phyloP scores from a whole-genome alignment of 2,329 filamentous ascomycete genomes.

The Fusarium vanettenii region DNA sequence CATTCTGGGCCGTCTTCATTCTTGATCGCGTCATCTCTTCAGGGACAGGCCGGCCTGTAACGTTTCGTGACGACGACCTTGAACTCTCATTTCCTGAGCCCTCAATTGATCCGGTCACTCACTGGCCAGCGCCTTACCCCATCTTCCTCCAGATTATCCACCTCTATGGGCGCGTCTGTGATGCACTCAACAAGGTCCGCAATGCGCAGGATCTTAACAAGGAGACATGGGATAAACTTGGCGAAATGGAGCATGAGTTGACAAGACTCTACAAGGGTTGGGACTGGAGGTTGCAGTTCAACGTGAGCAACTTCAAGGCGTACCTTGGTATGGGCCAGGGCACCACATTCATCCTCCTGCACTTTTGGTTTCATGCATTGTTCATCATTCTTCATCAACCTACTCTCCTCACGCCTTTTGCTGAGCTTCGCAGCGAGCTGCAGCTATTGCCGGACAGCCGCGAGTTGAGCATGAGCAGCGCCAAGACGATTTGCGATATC shows the following conservation, averaged over 20 bases:
- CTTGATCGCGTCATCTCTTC: constrained; percentile 89
- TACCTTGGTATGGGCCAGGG: constrained; percentile 85
- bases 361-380: constrained; percentile 90
- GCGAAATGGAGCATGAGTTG: constrained; percentile 83
- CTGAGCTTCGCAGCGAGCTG: constrained; percentile 67
- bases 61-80: constrained; percentile 85
- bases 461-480: constrained; percentile 86
- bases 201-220: constrained; percentile 78
- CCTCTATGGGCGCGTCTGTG: constrained; percentile 85
- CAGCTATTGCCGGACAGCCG: constrained; percentile 84
- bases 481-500: constrained; percentile 92
- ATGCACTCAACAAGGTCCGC: constrained; percentile 84
- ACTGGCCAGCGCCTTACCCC: constrained; percentile 83
- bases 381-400: constrained; percentile 89
- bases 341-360: constrained; percentile 86
- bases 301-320: constrained; percentile 85
- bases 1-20: constrained; percentile 91
- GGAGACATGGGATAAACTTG: constrained; percentile 78
- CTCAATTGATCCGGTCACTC: constrained; percentile 64
- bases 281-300: constrained; percentile 82
- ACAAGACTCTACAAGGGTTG: constrained; percentile 79
- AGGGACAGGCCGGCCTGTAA: constrained; percentile 85
- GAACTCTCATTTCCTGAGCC: constrained; percentile 76
- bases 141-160: constrained; percentile 86
- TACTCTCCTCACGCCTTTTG: constrained; percentile 82